A percentile compares a stretch with the other conserved stretches of the same genome.
phyloP scores from a whole-genome alignment of 148 eudicot species.

The Vaccinium corymbosum region DNA sequence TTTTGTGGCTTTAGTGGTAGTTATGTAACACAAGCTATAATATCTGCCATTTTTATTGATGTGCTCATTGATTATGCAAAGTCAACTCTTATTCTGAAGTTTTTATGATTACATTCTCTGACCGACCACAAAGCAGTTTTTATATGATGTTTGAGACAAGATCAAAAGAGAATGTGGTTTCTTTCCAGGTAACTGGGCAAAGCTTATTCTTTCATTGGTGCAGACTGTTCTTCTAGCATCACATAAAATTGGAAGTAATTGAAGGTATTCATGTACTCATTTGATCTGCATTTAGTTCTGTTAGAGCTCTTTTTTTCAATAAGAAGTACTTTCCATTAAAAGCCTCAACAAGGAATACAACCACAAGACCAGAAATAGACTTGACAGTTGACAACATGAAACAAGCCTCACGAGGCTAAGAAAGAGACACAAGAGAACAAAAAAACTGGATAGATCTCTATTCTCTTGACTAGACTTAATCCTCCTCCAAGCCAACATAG shows the following conservation, averaged over 20 bases:
- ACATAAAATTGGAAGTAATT: slow-evolving; percentile 13
- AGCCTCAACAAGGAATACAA: too few species aligned
- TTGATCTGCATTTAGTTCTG: background rate
- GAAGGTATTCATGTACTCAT: background rate
- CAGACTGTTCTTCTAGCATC: slow-evolving; percentile 2
- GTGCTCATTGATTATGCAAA: slow-evolving; percentile 2
- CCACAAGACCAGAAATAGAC: too few species aligned
- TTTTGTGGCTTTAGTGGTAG: background rate
- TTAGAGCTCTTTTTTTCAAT: background rate
- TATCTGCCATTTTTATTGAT: background rate
- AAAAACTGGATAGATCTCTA: too few species aligned
- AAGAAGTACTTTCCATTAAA: too few species aligned
- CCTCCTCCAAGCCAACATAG: too few species aligned
- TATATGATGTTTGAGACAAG: background rate
- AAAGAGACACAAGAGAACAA: too few species aligned
- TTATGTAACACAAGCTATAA: background rate
- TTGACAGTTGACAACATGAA: too few species aligned
- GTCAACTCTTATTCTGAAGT: background rate
- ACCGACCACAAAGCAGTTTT: background rate
- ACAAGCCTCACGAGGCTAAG: too few species aligned
- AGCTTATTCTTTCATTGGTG: slow-evolving; percentile 11
- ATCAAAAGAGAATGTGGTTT: background rate
- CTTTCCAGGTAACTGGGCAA: slow-evolving; percentile 6
- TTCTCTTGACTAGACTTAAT: too few species aligned
- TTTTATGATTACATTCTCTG: background rate